Percentiles rank a stretch among this genome's conserved stretches.
These are phyloP conservation scores for Scedosporium minutisporum DNA, from an alignment of 2,329 filamentous ascomycete species.

Conservation along the genomic window DNA sequence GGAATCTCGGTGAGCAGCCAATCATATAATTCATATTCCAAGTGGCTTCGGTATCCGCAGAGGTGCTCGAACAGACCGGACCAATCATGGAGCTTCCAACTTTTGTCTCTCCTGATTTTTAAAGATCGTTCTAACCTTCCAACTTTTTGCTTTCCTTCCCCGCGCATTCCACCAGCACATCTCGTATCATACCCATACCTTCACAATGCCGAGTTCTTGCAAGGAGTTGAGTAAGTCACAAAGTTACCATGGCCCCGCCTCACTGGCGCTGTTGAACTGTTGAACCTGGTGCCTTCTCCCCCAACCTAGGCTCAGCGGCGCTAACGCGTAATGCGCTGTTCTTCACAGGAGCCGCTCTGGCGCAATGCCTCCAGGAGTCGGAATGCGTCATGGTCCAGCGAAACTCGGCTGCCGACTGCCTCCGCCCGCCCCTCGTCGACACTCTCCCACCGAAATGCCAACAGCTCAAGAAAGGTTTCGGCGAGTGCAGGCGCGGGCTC, in stretches of 20 bases:
- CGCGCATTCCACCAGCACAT: background rate
- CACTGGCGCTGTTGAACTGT: slow-evolving; percentile 1
- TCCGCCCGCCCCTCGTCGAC: slow-evolving; percentile 71
- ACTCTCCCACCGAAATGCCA: slow-evolving; percentile 81
- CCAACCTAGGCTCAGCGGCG: background rate
- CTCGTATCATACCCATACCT: slow-evolving; percentile 4
- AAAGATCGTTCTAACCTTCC: background rate
- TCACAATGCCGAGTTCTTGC: slow-evolving; percentile 84
- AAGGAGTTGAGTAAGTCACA: slow-evolving; percentile 77
- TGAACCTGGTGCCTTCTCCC: background rate
- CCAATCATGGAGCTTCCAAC: background rate
- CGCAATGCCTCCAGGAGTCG: slow-evolving; percentile 88
- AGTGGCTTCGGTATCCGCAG: background rate
- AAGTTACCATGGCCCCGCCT: slow-evolving; percentile 2
- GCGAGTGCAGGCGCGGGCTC: slow-evolving; percentile 91
- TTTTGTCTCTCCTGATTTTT: background rate
- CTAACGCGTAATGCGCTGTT: background rate
- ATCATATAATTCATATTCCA: background rate
- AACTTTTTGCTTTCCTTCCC: background rate
- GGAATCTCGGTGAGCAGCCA: background rate
- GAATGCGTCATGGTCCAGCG: slow-evolving; percentile 94
- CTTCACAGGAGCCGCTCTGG: slow-evolving; percentile 71
- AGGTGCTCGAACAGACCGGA: background rate
- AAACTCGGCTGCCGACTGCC: slow-evolving; percentile 77
- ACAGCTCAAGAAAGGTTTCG: slow-evolving; percentile 85